Evolutionary conservation across 495 filamentous ascomycete genomes (phyloP).

Genomic region (Xylaria castorea): DNA sequence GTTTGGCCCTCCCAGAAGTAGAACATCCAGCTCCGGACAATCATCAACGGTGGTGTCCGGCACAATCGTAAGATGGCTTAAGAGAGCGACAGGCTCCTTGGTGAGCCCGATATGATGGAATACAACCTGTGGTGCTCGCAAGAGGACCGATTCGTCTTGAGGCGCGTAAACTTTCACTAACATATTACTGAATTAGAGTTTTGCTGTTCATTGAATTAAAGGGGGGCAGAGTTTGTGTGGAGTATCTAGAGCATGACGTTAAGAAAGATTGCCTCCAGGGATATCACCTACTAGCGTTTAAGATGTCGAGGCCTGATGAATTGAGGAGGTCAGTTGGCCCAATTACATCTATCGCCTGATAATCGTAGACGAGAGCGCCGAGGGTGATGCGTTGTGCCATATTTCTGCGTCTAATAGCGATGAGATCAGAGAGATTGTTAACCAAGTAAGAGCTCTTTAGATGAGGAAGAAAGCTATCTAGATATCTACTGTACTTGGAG

Average conservation of each 20-base stretch:
- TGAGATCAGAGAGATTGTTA: not conserved
- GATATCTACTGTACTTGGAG: not conserved
- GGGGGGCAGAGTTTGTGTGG: not conserved
- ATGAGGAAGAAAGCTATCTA: not conserved
- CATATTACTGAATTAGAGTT: not conserved
- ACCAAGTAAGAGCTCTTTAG: not conserved
- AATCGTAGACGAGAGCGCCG: constrained; percentile 37
- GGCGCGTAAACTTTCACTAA: constrained; percentile 11
- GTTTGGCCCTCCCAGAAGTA: constrained; percentile 40
- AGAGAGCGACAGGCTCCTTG: constrained; percentile 38
- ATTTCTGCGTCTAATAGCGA: not conserved
- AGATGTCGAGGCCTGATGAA: constrained; percentile 32
- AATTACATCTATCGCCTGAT: constrained; percentile 45
- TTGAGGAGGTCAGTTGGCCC: constrained; percentile 45
- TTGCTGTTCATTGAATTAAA: not conserved
- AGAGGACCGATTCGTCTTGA: constrained; percentile 9
- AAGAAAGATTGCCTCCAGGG: not conserved
- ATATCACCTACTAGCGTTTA: constrained; percentile 18
- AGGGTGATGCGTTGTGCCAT: constrained; percentile 40
- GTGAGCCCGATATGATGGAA: constrained; percentile 47
- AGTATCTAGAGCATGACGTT: not conserved
- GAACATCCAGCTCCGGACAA: constrained; percentile 39
- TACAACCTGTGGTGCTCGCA: constrained; percentile 37
- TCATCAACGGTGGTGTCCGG: constrained; percentile 41
- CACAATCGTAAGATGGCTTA: constrained; percentile 32